phyloP scores from a whole-genome alignment of 805 yeast species.

The Blastobotrys attinorum region DNA sequence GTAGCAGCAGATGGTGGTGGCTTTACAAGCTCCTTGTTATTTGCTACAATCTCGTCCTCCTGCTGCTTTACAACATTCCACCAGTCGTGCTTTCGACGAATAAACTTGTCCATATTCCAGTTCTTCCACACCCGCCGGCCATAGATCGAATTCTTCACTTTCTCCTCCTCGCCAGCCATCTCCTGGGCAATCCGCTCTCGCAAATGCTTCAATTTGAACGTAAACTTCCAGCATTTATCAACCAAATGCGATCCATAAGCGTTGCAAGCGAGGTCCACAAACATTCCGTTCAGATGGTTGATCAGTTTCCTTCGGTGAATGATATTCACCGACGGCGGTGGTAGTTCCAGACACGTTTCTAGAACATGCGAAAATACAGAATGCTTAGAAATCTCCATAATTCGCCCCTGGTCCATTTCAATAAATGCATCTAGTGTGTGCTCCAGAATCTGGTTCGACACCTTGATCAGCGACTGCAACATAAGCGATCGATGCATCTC shows the following conservation, averaged over 20 bases:
- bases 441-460: conserved; percentile 51
- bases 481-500: conserved; percentile 75
- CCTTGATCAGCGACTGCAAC: conserved; percentile 62
- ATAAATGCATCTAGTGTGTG: conserved; percentile 50
- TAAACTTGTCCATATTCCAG: conserved; percentile 80
- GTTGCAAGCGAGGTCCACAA: conserved; percentile 61
- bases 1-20: too few species aligned
- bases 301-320: conserved; percentile 61
- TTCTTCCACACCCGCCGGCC: conserved; percentile 94
- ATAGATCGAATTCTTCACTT: conserved; percentile 75
- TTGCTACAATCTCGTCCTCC: conserved; percentile 26
- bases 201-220: conserved; percentile 68
- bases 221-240: conserved; percentile 76
- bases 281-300: conserved; percentile 48
- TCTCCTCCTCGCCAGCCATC: conserved; percentile 45
- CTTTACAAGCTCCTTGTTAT: too few species aligned
- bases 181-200: conserved; percentile 79
- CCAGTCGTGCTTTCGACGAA: conserved; percentile 77
- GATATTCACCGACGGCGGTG: conserved; percentile 38
- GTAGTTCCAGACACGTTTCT: conserved; percentile 52
- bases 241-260: conserved; percentile 88
- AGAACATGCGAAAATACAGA: conserved; percentile 89
- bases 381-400: conserved; percentile 72
- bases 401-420: conserved; percentile 49
- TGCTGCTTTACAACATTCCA: conserved; percentile 35